Evolutionary conservation across 2,329 filamentous ascomycete genomes (phyloP), one percentile per base, ranked within the genome.

Genomic region (Calonectria pseudoreteaudii): DNA sequence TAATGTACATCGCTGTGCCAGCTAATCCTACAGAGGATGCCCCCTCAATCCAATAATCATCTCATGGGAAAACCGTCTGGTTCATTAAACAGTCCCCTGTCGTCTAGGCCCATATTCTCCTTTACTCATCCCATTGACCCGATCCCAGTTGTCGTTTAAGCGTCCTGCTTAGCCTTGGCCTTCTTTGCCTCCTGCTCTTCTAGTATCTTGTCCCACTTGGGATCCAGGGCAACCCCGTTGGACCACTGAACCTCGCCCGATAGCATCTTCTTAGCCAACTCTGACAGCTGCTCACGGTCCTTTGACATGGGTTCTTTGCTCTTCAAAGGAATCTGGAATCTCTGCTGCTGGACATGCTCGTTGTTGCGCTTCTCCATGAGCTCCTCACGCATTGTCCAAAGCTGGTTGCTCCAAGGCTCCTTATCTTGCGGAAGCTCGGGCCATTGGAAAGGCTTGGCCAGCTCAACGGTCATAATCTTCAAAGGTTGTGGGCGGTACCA

Each of bases 381-480:
- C 73, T 90, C 84, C 72, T 89, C 85, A 34, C 90, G 86, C 79
- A 87, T 86, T 81, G 89, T 86, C 83, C 87, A 91, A 69, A 91
- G 85, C n/a, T 88, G 85, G 77, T 92, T 88, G 83, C 92, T 92
- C 93, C 93, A 95, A 83, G 87, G 85, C 71, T 88, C 83, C 75
- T 91, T 87, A 82, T 93, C 89, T 76, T 88, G 85, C 6, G 95
- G 94, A 77, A 88, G 84, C 76, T 92, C 90, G 1, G 97, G 97
- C 94, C 95, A 98, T 71, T 94, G 92, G 87, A 99, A 99, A 6
- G 96, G 95, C 87, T 93, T 88, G 75, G 90, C 91, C 87, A 99
- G 91, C 88, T 98, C 94, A 56, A 97, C 95, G 52, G 94, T 98
- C 97, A 99, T 99, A 85, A 93, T 94, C 90, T 99, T 99, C 81